Percentiles rank a stretch among this genome's conserved stretches.
Conservation (phyloP, 495 filamentous ascomycete genomes). For the Tuber calosporum region DNA sequence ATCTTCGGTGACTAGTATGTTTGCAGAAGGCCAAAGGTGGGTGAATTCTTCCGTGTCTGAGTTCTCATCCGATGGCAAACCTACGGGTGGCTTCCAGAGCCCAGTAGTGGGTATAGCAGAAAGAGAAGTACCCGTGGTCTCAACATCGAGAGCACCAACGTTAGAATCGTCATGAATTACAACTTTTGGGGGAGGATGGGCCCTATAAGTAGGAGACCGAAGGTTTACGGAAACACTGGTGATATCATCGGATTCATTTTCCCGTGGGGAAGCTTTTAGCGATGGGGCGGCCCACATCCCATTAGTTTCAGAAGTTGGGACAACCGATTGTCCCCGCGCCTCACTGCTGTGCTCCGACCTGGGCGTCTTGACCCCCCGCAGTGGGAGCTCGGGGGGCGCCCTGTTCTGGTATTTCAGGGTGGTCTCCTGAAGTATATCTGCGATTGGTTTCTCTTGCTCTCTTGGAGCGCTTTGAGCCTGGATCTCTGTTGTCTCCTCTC, state of each 20-base stretch:
- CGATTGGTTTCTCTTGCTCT: neutral
- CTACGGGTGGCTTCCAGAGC: neutral
- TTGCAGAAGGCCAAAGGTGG: conserved; percentile 14
- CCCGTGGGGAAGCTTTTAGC: neutral
- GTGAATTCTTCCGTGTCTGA: neutral
- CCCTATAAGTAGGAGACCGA: neutral
- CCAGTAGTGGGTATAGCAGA: neutral
- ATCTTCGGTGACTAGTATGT: neutral
- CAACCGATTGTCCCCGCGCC: neutral
- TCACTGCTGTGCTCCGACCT: conserved; percentile 7
- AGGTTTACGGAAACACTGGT: neutral
- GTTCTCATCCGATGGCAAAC: neutral
- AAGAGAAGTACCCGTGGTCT: neutral
- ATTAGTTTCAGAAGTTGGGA: neutral
- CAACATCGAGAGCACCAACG: neutral
- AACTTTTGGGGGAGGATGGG: neutral
- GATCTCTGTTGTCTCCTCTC: neutral
- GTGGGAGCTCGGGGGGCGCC: conserved; percentile 22
- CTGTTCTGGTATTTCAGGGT: conserved; percentile 21
- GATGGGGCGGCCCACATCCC: neutral
- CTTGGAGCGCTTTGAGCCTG: neutral
- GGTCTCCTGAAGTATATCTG: conserved; percentile 14
- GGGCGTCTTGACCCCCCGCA: conserved; percentile 2
- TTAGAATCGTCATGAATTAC: neutral
- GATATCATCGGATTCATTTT: neutral